These are phyloP conservation scores for Naegleria fowleri DNA, from an alignment of 208 protist genomes.

Conservation along the genomic window DNA sequence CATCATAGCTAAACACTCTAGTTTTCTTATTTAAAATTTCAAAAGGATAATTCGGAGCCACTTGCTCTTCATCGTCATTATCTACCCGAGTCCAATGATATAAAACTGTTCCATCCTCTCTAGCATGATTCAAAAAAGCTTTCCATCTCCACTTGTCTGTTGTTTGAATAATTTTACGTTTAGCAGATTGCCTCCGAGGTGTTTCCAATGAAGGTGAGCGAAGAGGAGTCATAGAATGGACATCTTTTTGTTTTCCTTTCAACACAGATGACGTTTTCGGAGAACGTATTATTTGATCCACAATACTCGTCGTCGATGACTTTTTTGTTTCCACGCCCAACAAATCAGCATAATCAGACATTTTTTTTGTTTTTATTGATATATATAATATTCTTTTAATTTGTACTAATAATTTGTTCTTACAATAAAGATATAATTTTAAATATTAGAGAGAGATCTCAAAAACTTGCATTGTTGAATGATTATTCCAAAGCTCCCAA, in stretches of 20 bases:
- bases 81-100: not conserved
- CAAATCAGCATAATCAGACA: not conserved
- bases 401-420: not conserved
- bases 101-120: not conserved
- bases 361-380: not conserved
- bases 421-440: too few relatives aligned
- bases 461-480: too few relatives aligned
- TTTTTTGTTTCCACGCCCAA: not conserved
- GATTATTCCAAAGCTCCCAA: constrained; percentile 38
- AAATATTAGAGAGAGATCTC: not conserved
- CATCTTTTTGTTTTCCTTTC: not conserved
- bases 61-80: not conserved
- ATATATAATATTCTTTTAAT: not conserved
- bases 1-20: not conserved
- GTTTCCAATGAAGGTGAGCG: not conserved
- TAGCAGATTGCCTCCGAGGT: not conserved
- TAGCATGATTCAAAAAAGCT: constrained; percentile 9
- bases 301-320: not conserved
- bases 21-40: constrained; percentile 2
- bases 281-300: not conserved
- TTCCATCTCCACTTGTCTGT: constrained; percentile 6
- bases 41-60: not conserved
- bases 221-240: not conserved
- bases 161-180: not conserved
- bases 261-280: not conserved